Base-by-base conservation (phyloP, 345 rosid genomes). In the Euphorbia peplus region DNA sequence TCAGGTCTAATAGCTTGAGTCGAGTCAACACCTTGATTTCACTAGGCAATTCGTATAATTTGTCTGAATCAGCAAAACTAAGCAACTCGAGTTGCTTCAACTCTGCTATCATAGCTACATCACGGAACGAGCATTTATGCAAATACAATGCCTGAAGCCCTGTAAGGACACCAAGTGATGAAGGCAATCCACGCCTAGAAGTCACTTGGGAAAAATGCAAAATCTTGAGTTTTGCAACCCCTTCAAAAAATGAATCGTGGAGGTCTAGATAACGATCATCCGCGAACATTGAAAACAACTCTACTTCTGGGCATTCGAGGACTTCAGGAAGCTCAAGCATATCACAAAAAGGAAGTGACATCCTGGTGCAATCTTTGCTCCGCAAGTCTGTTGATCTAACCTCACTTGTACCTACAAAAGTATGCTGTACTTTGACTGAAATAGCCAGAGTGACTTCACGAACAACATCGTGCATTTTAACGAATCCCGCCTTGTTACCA, bases 391-490 rank as follows among this genome's bases (percentile, higher is more conserved):
- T 32, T 9, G 21, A 63, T 28, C 15, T 15, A 55, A 5, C 25
- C 58, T 24, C 60, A 29, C 39, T 5, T 48, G 22, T 48, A 44
- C 63, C 10, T 1, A 11, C 11, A 18, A 46, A 71, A 0, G 41
- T 37, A 26, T 56, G n/a, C 6, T 15, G 21, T 1, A 51, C 57
- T 3, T 10, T 30, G 14, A 25, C 30, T 26, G 73, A 73, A 63
- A 76, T 72, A 28, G 58, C 37, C 4, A 15, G 41, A 19, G 78
- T 66, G 9, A 65, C 35, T 15, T 64, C 62, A 3, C 53, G 54
- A 39, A 75, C 54, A n/a, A 64, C 11, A 26, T 64, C 70, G 29
- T 75, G 70, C 54, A 75, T 58, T 5, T 61, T 48, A 24, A 68
- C 32, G 4, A 0, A 4, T 2, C 53, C 62, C 3, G 10, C 11